Evolutionary conservation across 1,284 basidiomycete genomes (phyloP), one percentile per base, ranked within the genome.

Genomic region (Apiotrichum brassicae): DNA sequence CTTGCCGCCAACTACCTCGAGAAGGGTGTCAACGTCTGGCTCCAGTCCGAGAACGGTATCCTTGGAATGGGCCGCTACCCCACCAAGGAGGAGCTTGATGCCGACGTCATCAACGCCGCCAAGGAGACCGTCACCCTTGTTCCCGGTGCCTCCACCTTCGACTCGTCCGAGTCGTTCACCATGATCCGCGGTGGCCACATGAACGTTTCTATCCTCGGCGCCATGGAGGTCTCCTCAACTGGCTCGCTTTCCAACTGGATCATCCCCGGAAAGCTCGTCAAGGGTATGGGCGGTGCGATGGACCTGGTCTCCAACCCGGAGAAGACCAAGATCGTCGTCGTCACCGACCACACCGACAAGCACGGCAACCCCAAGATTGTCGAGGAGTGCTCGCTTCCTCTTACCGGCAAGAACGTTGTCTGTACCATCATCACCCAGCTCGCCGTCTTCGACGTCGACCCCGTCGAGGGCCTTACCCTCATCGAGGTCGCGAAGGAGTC

Each of bases 191-290:
- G 88, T 46, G 92, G 92, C 4, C 91, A 95, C 72, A 82, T 97
- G 49, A 83, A 97, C 64, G 86, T 94, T 49, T 84, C 91, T 12
- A 90, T 95, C 68, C 82, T 85, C 18, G 83, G 83, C 24, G 26
- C 46, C 51, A 87, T 95, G 82, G 84, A 95, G 78, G 91, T 95
- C 47, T 87, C 86, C 4, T 81, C 86, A 56, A 81, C 82, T 13
- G 92, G 92, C 46, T n/a, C n/a, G n/a, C n/a, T n/a, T n/a, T n/a
- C n/a, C 42, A 97, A 95, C 76, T 95, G 89, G 70, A 95, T 94
- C 86, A 87, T 94, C 58, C 91, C 90, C 2, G 87, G 87, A 25
- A 90, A 91, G 75, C 79, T 89, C 63, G 80, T 88, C 38, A 87
- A 86, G 77, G 84, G 85, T 79, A 90, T 93, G 65, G 91, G 91